A percentile compares a stretch with the other conserved stretches of the same genome.
Evolutionary conservation across 345 rosid genomes (phyloP).

Genomic region (Eucalyptus erythrocorys): DNA sequence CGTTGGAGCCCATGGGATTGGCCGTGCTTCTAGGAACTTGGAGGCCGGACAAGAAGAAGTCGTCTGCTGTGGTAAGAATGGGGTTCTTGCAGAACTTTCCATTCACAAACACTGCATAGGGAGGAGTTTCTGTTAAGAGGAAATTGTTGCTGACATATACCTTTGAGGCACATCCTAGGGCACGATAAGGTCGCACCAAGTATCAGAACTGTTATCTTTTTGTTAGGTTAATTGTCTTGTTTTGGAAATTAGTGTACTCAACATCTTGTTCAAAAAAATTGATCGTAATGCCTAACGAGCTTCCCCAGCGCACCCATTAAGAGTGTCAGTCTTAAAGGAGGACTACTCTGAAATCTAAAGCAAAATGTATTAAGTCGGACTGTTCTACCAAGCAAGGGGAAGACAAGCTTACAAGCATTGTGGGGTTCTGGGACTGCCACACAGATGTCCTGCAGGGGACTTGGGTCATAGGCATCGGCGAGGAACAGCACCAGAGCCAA

Average conservation of each 20-base stretch:
- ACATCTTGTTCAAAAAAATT: neutral
- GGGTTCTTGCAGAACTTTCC: neutral
- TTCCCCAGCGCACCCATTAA: neutral
- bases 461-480: slow-evolving; percentile 6
- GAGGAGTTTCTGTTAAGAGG: neutral
- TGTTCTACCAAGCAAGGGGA: neutral
- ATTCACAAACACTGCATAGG: neutral
- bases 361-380: neutral
- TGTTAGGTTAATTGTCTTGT: neutral
- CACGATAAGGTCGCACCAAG: neutral
- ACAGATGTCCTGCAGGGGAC: slow-evolving; percentile 18
- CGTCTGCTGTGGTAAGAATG: neutral
- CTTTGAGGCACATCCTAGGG: neutral
- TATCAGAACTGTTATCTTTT: neutral
- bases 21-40: neutral
- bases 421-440: slow-evolving; percentile 1
- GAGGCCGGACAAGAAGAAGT: neutral
- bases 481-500: neutral
- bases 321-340: neutral
- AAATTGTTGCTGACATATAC: neutral
- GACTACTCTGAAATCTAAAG: neutral
- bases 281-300: neutral
- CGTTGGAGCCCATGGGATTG: neutral
- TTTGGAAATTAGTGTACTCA: too few species aligned
- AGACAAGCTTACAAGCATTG: neutral